Evolutionary conservation across 2,329 filamentous ascomycete species (phyloP), one percentile per base, ranked within the genome.

Genomic region (Lojkania enalia): DNA sequence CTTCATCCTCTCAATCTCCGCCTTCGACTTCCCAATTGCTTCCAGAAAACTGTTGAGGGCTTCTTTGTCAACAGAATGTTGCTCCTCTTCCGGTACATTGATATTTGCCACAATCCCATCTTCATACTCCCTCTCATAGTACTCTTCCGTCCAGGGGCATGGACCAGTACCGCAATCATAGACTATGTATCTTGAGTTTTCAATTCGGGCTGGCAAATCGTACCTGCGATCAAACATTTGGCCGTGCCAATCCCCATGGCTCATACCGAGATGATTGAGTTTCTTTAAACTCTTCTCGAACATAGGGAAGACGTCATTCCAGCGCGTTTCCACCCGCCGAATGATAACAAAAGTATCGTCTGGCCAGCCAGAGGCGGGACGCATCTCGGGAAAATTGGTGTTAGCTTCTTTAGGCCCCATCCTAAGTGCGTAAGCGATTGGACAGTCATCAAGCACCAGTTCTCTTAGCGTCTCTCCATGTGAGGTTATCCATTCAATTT

Each of bases 361-460:
- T 21, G 3, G 4, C 4, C 3, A 18, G 13, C 27, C 20, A 45
- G 20, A 5, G n/a, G 5, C 35, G 7, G 12, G 35, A 11, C 12
- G 9, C 11, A 12, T 5, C 4, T 45, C 31, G 15, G 21, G 5
- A 5, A 1, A 41, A 18, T 9, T 31, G 13, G 2, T n/a, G 7
- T 9, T 9, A 7, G 23, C 23, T 27, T 27, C 23, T n/a, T 7
- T 27, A 7, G 7, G 7, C 23, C n/a, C 23, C 23, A 27, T 27
- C n/a, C 23, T 7, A 27, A 33, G 12, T 16, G 15, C 29, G 20
- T 11, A 20, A 9, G 42, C 20, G 16, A 73, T 70, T 1, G 66
- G 58, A 39, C 72, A 76, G 41, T 74, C 59, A 35, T 77, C 72
- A 0, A 77, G 55, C 15, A 71, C 71, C 2, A 77, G 51, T 31